Evolutionary conservation across 306 rosid species (phyloP).

Genomic region (Canavalia ensiformis): DNA sequence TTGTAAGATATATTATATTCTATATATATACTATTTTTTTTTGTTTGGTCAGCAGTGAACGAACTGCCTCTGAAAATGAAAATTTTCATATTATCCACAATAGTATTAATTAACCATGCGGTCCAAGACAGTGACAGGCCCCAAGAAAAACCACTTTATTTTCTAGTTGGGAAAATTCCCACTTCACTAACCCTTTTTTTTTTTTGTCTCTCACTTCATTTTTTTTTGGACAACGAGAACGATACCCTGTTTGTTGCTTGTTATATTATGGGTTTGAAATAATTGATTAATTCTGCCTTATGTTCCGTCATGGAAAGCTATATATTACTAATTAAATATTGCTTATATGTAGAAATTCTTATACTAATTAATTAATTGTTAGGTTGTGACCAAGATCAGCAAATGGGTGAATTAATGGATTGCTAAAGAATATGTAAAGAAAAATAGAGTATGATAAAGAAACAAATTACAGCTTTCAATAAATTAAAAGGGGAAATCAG

Average conservation of each 20-base stretch:
- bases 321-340: neutral
- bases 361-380: neutral
- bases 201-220: neutral
- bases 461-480: neutral
- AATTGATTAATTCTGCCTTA: too few relatives aligned
- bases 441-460: too few relatives aligned
- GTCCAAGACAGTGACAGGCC: slow-evolving; percentile 45
- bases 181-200: slow-evolving; percentile 34
- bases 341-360: neutral
- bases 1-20: too few relatives aligned
- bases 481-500: neutral
- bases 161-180: slow-evolving; percentile 37
- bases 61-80: slow-evolving; percentile 35
- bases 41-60: slow-evolving; percentile 45
- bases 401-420: neutral
- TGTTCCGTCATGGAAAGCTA: too few relatives aligned
- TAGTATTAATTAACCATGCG: slow-evolving; percentile 20
- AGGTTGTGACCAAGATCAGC: neutral
- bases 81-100: slow-evolving; percentile 30
- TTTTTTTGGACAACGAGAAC: slow-evolving; percentile 26
- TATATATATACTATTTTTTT: neutral
- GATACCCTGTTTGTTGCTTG: slow-evolving; percentile 12
- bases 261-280: slow-evolving; percentile 4
- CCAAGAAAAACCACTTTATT: neutral
- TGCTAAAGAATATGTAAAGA: too few relatives aligned